Evolutionary conservation across 495 filamentous ascomycete species (phyloP).

Genomic region (Penicillium ochrochloron): DNA sequence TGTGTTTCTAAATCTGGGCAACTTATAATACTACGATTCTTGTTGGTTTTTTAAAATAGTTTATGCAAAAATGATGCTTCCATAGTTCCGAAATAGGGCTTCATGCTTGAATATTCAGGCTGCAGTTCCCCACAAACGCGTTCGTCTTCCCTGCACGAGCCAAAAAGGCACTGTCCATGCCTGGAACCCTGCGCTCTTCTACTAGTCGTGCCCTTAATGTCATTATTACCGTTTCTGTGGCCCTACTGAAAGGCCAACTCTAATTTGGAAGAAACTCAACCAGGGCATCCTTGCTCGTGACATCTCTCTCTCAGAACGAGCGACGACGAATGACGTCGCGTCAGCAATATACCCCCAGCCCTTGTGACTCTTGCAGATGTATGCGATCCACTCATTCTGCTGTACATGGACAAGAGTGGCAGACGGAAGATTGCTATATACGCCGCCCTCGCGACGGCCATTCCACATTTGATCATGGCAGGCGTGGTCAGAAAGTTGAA

Average conservation of each 20-base stretch:
- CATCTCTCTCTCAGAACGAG: too few species aligned
- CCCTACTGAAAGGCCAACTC: not conserved
- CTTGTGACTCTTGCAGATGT: too few species aligned
- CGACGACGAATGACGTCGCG: too few species aligned
- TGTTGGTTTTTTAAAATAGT: not conserved
- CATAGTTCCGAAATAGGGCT: not conserved
- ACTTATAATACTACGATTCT: not conserved
- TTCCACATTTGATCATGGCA: constrained; percentile 31
- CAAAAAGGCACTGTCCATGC: not conserved
- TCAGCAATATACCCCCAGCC: too few species aligned
- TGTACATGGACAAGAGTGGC: constrained; percentile 29
- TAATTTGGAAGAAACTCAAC: not conserved
- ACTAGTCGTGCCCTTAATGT: not conserved
- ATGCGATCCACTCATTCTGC: too few species aligned
- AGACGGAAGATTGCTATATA: constrained; percentile 27
- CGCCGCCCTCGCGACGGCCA: constrained; percentile 26
- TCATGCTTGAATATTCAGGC: not conserved
- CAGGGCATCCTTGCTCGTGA: too few species aligned
- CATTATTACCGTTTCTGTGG: not conserved
- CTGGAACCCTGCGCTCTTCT: not conserved
- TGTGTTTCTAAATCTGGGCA: too few species aligned
- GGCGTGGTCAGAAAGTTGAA: constrained; percentile 24
- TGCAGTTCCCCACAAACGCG: not conserved
- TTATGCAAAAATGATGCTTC: not conserved
- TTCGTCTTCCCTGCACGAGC: constrained; percentile 4